phyloP scores from a whole-genome alignment of 495 filamentous ascomycete genomes.

The Podospora australis region DNA sequence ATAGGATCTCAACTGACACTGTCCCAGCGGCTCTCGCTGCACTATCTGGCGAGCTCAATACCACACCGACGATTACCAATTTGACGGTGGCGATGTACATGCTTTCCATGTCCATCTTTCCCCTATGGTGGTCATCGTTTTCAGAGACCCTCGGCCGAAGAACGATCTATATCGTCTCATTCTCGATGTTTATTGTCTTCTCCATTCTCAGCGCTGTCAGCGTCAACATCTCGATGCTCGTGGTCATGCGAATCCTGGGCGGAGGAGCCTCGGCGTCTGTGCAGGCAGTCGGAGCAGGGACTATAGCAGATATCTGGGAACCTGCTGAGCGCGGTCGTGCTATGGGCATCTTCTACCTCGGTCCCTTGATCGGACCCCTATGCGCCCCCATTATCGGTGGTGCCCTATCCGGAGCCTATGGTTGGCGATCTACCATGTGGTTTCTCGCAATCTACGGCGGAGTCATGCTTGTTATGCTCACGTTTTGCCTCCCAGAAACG shows the following conservation, averaged over 20 bases:
- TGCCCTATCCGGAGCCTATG: constrained; percentile 58
- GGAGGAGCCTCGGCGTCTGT: constrained; percentile 84
- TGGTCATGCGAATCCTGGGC: constrained; percentile 73
- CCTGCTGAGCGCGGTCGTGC: constrained; percentile 69
- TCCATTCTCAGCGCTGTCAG: constrained; percentile 66
- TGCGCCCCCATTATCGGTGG: constrained; percentile 86
- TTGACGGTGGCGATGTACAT: constrained; percentile 82
- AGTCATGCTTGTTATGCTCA: constrained; percentile 51
- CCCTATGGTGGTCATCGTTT: constrained; percentile 88
- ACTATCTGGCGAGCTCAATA: constrained; percentile 58
- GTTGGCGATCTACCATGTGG: constrained; percentile 85
- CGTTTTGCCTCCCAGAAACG: constrained; percentile 69
- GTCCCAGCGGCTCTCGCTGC: constrained; percentile 61
- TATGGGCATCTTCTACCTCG: constrained; percentile 93
- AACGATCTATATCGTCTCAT: constrained; percentile 80
- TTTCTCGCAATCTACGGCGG: constrained; percentile 76
- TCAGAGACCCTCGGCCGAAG: constrained; percentile 77
- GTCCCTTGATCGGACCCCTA: constrained; percentile 78
- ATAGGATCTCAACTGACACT: not conserved
- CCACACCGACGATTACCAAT: constrained; percentile 68
- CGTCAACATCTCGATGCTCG: constrained; percentile 73
- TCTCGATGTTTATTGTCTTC: constrained; percentile 73
- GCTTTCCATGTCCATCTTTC: constrained; percentile 85
- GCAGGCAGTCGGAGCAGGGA: constrained; percentile 88
- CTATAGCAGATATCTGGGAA: constrained; percentile 91